A percentile compares a stretch with the other conserved stretches of the same genome.
These are phyloP conservation scores for Bruguiera parviflora DNA, from an alignment of 345 rosid species.

Conservation along the genomic window DNA sequence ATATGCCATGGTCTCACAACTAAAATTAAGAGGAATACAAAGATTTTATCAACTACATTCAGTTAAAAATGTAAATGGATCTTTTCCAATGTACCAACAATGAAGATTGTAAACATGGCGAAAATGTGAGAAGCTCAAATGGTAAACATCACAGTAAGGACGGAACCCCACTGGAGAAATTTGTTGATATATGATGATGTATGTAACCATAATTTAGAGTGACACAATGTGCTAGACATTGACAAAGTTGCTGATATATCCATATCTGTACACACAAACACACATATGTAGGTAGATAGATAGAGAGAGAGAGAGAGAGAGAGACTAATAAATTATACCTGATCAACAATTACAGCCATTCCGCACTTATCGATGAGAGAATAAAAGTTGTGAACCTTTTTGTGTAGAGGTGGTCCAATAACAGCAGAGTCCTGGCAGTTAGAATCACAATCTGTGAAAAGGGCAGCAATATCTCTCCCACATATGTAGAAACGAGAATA, in stretches of 20 bases:
- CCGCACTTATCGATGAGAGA: slow-evolving; percentile 95
- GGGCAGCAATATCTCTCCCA: slow-evolving; percentile 97
- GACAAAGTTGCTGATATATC: too few species aligned
- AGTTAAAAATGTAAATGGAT: too few species aligned
- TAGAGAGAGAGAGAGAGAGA: background rate
- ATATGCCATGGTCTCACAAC: background rate
- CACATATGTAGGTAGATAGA: background rate
- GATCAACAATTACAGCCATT: slow-evolving; percentile 93
- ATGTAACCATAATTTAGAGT: too few species aligned
- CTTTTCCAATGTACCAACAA: too few species aligned
- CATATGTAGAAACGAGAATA: slow-evolving; percentile 87
- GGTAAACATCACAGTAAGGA: too few species aligned
- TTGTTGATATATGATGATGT: too few species aligned
- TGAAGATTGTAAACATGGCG: too few species aligned
- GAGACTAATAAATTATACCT: slow-evolving; percentile 43
- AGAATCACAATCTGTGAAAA: slow-evolving; percentile 68
- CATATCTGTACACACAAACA: too few species aligned
- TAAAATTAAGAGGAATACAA: slow-evolving; percentile 1
- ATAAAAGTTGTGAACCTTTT: slow-evolving; percentile 46
- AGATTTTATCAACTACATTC: background rate
- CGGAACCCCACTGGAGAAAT: too few species aligned
- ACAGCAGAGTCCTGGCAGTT: slow-evolving; percentile 42
- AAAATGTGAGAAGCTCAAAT: too few species aligned
- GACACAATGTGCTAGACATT: too few species aligned
- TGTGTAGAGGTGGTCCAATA: slow-evolving; percentile 35